phyloP scores from a whole-genome alignment of 2,329 filamentous ascomycete genomes.

The Cercospora citrullina region DNA sequence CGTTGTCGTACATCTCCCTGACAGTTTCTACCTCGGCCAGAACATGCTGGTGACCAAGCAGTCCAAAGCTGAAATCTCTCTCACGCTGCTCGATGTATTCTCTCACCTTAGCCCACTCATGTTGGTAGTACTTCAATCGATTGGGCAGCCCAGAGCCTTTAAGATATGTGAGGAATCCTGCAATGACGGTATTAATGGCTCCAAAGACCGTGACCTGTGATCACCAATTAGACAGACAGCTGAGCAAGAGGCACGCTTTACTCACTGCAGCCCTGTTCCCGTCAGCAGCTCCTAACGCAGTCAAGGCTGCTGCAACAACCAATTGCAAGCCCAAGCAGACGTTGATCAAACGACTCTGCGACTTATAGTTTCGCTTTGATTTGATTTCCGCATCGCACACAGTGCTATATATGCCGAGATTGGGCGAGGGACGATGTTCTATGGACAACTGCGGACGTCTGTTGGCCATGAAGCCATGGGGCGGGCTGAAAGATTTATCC shows the following conservation, averaged over 20 bases:
- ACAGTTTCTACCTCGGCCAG: slow-evolving; percentile 22
- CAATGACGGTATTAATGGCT: slow-evolving; percentile 30
- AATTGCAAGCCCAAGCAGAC: slow-evolving; percentile 26
- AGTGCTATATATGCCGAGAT: slow-evolving; percentile 27
- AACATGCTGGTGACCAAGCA: slow-evolving; percentile 11
- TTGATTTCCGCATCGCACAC: slow-evolving; percentile 28
- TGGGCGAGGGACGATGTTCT: slow-evolving; percentile 17
- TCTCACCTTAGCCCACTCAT: slow-evolving; percentile 27
- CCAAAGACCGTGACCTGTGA: slow-evolving; percentile 26
- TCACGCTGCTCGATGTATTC: slow-evolving; percentile 30
- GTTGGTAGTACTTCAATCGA: slow-evolving; percentile 27
- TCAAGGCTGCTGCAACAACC: slow-evolving; percentile 28
- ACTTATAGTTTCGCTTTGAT: slow-evolving; percentile 24
- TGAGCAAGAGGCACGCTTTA: background rate
- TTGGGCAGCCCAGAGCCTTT: slow-evolving; percentile 27
- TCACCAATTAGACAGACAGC: background rate
- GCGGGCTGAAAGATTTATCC: slow-evolving; percentile 23
- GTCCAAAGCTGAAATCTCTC: slow-evolving; percentile 22
- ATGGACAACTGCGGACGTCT: slow-evolving; percentile 19
- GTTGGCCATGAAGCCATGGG: slow-evolving; percentile 21
- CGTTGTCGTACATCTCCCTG: slow-evolving; percentile 25
- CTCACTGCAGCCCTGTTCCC: slow-evolving; percentile 22
- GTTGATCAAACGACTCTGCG: slow-evolving; percentile 23
- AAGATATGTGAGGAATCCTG: slow-evolving; percentile 28
- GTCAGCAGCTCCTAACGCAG: slow-evolving; percentile 24